phyloP scores from a whole-genome alignment of 495 filamentous ascomycete genomes.

The Penicillium odoratum region DNA sequence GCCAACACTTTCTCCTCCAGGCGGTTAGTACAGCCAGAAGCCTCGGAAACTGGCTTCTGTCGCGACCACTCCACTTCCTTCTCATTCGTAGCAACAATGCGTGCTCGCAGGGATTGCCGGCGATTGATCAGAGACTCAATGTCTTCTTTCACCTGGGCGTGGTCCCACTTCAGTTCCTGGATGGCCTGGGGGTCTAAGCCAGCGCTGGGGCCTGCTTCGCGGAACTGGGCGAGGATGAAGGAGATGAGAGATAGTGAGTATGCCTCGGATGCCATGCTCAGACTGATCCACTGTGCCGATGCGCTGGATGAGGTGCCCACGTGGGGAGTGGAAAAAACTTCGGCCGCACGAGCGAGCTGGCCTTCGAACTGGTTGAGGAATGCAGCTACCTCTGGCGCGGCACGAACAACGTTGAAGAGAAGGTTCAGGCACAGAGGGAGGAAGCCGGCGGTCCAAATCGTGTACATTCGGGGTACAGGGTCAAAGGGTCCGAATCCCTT shows the following conservation, averaged over 20 bases:
- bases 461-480: slow-evolving; percentile 57
- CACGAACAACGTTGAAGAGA: slow-evolving; percentile 73
- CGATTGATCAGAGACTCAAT: slow-evolving; percentile 72
- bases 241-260: slow-evolving; percentile 74
- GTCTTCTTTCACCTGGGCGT: slow-evolving; percentile 66
- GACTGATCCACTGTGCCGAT: slow-evolving; percentile 55
- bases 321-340: slow-evolving; percentile 57
- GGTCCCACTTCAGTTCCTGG: slow-evolving; percentile 69
- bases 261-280: slow-evolving; percentile 70
- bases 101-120: slow-evolving; percentile 58
- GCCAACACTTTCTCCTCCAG: slow-evolving; percentile 72
- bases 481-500: slow-evolving; percentile 73
- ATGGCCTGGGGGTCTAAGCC: slow-evolving; percentile 63
- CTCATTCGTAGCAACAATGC: slow-evolving; percentile 68
- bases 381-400: slow-evolving; percentile 77
- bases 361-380: slow-evolving; percentile 84
- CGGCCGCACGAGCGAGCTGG: slow-evolving; percentile 63
- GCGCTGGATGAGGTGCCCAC: slow-evolving; percentile 33
- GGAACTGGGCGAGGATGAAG: slow-evolving; percentile 60
- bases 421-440: slow-evolving; percentile 90
- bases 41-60: slow-evolving; percentile 42
- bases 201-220: slow-evolving; percentile 57
- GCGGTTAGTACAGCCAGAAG: slow-evolving; percentile 51
- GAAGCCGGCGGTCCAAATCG: slow-evolving; percentile 85
- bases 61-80: slow-evolving; percentile 66